Percentiles rank a stretch among this genome's conserved stretches.
These are phyloP conservation scores for Aureobasidium sp. DNA, from an alignment of 2,329 filamentous ascomycete species.

Conservation along the genomic window DNA sequence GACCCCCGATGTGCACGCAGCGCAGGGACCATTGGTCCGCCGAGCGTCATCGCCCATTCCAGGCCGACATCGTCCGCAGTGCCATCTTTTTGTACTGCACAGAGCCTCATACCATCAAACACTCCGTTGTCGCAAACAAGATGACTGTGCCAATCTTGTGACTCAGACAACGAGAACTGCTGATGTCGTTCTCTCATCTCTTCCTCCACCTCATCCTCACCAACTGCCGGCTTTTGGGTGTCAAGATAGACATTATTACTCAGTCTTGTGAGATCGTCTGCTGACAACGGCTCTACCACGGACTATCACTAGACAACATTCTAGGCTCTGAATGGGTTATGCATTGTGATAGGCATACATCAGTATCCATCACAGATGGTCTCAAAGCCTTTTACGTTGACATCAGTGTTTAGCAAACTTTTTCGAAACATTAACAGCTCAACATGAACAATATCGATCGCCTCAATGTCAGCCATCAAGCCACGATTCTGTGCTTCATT, in stretches of 20 bases:
- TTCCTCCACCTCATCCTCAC: neutral
- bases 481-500: neutral
- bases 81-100: neutral
- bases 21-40: neutral
- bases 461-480: neutral
- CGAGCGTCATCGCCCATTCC: neutral
- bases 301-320: neutral
- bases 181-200: neutral
- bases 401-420: neutral
- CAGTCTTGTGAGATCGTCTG: neutral
- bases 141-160: neutral
- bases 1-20: neutral
- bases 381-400: neutral
- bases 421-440: neutral
- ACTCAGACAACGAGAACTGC: neutral
- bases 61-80: conserved; percentile 1
- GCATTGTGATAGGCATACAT: neutral
- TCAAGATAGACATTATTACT: neutral
- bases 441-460: neutral
- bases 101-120: conserved; percentile 1
- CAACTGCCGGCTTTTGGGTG: neutral
- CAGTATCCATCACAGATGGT: neutral
- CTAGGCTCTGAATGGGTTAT: neutral
- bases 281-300: neutral
- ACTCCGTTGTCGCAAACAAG: conserved; percentile 1